These are phyloP conservation scores for Globisporangium echinulatum DNA, from an alignment of 352 stramenopile species.

Conservation along the genomic window DNA sequence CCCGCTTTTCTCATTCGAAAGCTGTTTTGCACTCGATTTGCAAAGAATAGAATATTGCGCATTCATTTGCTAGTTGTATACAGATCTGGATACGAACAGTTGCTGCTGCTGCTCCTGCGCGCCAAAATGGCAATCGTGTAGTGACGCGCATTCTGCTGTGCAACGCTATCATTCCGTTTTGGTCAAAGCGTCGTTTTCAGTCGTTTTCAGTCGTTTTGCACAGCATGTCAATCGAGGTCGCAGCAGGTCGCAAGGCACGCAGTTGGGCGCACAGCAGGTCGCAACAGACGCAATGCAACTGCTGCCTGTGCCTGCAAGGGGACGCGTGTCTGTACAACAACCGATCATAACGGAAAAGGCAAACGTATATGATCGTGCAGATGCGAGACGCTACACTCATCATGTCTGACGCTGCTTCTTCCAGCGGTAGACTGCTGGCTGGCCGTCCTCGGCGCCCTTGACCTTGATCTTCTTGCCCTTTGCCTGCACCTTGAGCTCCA, in stretches of 20 bases:
- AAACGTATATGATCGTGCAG: too few relatives aligned
- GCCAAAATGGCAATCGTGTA: neutral
- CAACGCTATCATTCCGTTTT: neutral
- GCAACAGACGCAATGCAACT: too few relatives aligned
- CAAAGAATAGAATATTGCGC: neutral
- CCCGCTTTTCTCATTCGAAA: constrained; percentile 1
- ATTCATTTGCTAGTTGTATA: neutral
- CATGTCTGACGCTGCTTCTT: constrained; percentile 86
- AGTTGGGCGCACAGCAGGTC: too few relatives aligned
- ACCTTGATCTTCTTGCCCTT: constrained; percentile 87
- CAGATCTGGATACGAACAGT: neutral
- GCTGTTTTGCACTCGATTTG: neutral
- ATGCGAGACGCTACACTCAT: neutral
- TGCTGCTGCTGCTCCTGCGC: neutral
- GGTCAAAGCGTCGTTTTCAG: too few relatives aligned
- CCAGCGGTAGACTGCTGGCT: constrained; percentile 83
- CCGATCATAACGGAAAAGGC: too few relatives aligned
- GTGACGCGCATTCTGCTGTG: neutral
- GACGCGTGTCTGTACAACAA: too few relatives aligned
- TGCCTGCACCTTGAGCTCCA: constrained; percentile 75
- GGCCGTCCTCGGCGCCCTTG: constrained; percentile 49
- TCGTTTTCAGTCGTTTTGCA: too few relatives aligned
- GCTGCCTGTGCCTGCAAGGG: too few relatives aligned
- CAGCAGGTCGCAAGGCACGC: too few relatives aligned
- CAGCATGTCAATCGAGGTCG: too few relatives aligned